Base-by-base conservation (phyloP, 192 early-diverging fungal genomes). In the Oehlia diaphana region DNA sequence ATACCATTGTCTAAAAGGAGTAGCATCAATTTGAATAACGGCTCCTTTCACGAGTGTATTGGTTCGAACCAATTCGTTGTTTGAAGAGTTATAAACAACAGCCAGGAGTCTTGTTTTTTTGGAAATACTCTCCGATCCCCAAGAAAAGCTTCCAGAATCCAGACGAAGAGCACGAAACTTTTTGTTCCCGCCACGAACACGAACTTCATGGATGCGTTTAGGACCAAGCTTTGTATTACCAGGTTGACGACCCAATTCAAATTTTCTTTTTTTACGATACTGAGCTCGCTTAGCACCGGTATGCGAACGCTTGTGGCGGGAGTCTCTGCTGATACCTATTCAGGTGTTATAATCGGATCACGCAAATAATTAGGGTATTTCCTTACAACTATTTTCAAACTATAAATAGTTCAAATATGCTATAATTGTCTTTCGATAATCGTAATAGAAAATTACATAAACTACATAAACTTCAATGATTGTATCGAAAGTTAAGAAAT, bases 241-340 rank as follows among this genome's bases (percentile, higher is more conserved):
- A 82, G 96, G 85, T 92, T 98, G 98, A 87, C 98, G 95, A 87
- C 97, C 98, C 83, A 98, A 91, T 90, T 99, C 98, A 92, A 99
- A 99, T 94, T 99, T 99, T 93, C 98, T 96, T 95, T 99, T 99
- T 96, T 99, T 99, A 92, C 98, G 94, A 94, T 96, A 97, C 86
- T 97, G 95, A 84, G 96, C 96, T 87, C 98, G 93, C 92, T 97
- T 97, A 91, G 97, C 98, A 90, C 98, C 96, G 64, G 98, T 96
- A 88, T 92, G 92, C 80, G 91, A 90, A 85, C 97, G 95, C 93
- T 99, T 99, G 92, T 99, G 98, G 89, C 98, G 96, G 86, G 94
- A 95, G 92, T 98, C 97, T 91, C 98, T 91, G 90, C 94, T 95
- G 90, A 99, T 98, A 98, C 97, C 97, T 97, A 74, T 58, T 74